These are phyloP conservation scores for Aspergillus niger DNA, from an alignment of 2,329 filamentous ascomycete species.

Conservation along the genomic window DNA sequence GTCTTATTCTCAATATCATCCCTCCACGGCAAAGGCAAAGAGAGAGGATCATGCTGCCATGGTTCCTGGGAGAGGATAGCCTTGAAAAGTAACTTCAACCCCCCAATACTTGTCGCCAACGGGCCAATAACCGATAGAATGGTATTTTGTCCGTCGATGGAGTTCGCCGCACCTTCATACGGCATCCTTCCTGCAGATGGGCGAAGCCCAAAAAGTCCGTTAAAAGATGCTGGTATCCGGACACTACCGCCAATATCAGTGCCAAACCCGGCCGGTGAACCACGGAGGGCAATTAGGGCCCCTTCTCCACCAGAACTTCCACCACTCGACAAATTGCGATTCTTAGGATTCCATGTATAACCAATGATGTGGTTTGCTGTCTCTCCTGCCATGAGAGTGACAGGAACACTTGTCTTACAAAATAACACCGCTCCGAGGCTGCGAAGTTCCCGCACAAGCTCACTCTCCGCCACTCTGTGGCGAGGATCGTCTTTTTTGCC, in stretches of 20 bases:
- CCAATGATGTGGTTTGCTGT: constrained; percentile 23
- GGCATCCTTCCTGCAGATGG: constrained; percentile 41
- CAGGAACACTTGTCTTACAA: constrained; percentile 4
- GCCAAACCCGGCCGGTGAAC: constrained; percentile 31
- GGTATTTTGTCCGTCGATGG: constrained; percentile 40
- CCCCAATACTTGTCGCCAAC: constrained; percentile 32
- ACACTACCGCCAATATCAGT: constrained; percentile 33
- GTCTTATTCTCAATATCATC: neutral
- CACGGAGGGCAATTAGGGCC: constrained; percentile 32
- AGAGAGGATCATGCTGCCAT: constrained; percentile 41
- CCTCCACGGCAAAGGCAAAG: constrained; percentile 41
- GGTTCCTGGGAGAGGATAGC: constrained; percentile 37
- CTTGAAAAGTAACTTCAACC: constrained; percentile 32
- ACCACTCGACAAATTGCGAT: constrained; percentile 18
- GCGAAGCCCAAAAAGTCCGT: constrained; percentile 44
- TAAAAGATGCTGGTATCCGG: neutral
- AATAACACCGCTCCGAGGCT: neutral
- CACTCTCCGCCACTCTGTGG: neutral
- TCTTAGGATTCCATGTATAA: constrained; percentile 21
- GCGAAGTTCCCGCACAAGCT: neutral
- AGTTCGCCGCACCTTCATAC: constrained; percentile 36
- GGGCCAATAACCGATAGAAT: constrained; percentile 39
- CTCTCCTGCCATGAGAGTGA: constrained; percentile 25
- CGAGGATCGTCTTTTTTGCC: neutral
- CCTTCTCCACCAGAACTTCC: constrained; percentile 33